Evolutionary conservation across 1,284 basidiomycete species (phyloP).

Genomic region (Trichosporon ovoides): DNA sequence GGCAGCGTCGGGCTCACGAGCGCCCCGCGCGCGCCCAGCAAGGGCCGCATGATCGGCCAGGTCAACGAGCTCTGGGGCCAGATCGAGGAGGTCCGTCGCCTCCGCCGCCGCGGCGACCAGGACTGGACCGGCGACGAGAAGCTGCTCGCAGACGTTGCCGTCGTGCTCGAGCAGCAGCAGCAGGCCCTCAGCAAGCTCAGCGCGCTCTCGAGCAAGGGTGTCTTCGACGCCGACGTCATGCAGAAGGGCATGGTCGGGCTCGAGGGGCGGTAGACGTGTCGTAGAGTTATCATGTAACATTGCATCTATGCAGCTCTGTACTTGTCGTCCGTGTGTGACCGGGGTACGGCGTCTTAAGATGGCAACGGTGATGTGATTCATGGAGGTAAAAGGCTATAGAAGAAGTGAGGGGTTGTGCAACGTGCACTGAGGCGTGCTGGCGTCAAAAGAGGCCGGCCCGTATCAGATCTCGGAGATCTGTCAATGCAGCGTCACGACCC

Average conservation of each 20-base stretch:
- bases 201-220: conserved; percentile 62
- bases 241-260: conserved; percentile 23
- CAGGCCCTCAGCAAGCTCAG: conserved; percentile 72
- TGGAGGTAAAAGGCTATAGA: not conserved
- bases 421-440: conserved; percentile 9
- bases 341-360: too few relatives aligned
- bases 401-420: conserved; percentile 13
- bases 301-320: not conserved
- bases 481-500: conserved; percentile 25
- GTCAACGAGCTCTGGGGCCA: conserved; percentile 80
- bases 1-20: conserved; percentile 16
- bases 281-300: conserved; percentile 1
- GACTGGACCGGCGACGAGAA: conserved; percentile 83
- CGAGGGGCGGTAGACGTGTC: conserved; percentile 15
- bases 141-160: conserved; percentile 66
- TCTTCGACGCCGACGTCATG: conserved; percentile 68
- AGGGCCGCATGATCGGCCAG: conserved; percentile 54
- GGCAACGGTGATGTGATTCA: not conserved
- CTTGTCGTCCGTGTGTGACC: too few relatives aligned
- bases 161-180: conserved; percentile 73
- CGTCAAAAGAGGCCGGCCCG: not conserved
- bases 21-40: conserved; percentile 40
- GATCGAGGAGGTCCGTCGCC: conserved; percentile 62
- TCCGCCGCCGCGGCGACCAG: conserved; percentile 47
- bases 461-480: conserved; percentile 5